A percentile compares a stretch with the other conserved stretches of the same genome.
These are phyloP conservation scores for Microthlaspi erraticum DNA, from an alignment of 345 rosid genomes.

Conservation along the genomic window DNA sequence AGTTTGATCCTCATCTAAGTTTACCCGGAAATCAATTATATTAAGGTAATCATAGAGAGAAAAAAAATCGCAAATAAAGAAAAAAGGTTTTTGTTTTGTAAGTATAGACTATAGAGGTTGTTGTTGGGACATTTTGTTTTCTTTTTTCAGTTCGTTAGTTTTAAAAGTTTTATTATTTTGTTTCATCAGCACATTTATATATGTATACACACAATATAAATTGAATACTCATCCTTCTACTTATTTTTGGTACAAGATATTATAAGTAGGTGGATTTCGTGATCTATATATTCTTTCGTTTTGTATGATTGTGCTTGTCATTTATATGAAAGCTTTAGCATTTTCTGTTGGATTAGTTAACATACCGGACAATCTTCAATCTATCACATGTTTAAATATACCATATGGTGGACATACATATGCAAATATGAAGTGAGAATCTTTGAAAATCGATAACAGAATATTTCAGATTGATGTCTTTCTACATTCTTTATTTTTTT, in stretches of 20 bases:
- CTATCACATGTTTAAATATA: slow-evolving; percentile 30
- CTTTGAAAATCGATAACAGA: slow-evolving; percentile 10
- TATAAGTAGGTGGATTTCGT: slow-evolving; percentile 44
- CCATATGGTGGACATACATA: slow-evolving; percentile 11
- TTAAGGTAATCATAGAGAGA: neutral
- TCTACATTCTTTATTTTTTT: neutral
- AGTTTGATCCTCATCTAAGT: neutral
- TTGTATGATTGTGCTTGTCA: slow-evolving; percentile 48
- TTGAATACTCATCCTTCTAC: neutral
- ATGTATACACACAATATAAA: neutral
- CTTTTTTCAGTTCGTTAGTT: neutral
- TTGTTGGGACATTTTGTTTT: neutral
- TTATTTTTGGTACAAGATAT: slow-evolving; percentile 21
- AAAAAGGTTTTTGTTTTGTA: neutral
- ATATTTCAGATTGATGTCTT: neutral
- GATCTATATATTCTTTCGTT: slow-evolving; percentile 44
- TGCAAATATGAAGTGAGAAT: slow-evolving; percentile 6
- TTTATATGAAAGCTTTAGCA: slow-evolving; percentile 39
- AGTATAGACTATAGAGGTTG: neutral
- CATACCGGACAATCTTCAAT: slow-evolving; percentile 27
- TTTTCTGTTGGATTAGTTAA: slow-evolving; percentile 43
- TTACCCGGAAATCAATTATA: neutral
- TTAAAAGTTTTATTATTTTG: neutral
- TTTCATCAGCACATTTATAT: neutral
- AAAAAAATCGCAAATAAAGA: neutral